These are phyloP conservation scores for Naganishia sp. DNA, from an alignment of 1,284 basidiomycete species.

Conservation along the genomic window DNA sequence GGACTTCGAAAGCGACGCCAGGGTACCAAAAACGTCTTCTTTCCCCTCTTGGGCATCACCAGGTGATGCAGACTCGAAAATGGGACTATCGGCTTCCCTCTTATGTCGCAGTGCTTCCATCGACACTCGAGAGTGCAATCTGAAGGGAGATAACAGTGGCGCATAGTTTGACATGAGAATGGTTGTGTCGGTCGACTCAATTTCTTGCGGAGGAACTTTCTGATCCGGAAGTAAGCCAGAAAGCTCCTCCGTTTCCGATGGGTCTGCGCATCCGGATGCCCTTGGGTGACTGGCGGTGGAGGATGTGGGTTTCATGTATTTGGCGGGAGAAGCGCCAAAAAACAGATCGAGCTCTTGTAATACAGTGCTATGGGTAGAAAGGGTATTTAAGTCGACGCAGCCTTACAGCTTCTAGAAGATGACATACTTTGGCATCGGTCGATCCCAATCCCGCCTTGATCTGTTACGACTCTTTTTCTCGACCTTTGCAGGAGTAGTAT, in stretches of 20 bases:
- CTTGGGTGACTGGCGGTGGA: background rate
- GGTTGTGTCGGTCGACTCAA: too few relatives aligned
- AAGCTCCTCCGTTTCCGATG: background rate
- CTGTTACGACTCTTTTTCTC: conserved; percentile 1
- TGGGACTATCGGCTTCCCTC: background rate
- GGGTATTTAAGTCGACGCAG: too few relatives aligned
- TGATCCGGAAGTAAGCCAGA: background rate
- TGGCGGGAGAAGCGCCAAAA: conserved; percentile 3
- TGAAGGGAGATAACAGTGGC: background rate
- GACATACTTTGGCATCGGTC: conserved; percentile 20
- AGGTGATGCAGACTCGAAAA: background rate
- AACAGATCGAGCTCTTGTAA: conserved; percentile 14
- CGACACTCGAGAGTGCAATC: background rate
- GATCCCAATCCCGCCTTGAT: conserved; percentile 3
- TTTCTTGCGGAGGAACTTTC: background rate
- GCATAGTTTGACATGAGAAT: background rate
- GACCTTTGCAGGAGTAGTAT: background rate
- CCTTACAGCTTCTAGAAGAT: background rate
- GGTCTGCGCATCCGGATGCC: background rate
- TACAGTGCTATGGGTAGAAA: background rate
- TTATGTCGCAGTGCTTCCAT: background rate
- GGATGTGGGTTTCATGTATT: background rate
- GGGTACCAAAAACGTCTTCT: conserved; percentile 15
- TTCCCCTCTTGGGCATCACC: background rate
- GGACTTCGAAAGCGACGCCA: conserved; percentile 5